phyloP scores from a whole-genome alignment of 768 basidiomycete species.

The Lentinus brumalis region DNA sequence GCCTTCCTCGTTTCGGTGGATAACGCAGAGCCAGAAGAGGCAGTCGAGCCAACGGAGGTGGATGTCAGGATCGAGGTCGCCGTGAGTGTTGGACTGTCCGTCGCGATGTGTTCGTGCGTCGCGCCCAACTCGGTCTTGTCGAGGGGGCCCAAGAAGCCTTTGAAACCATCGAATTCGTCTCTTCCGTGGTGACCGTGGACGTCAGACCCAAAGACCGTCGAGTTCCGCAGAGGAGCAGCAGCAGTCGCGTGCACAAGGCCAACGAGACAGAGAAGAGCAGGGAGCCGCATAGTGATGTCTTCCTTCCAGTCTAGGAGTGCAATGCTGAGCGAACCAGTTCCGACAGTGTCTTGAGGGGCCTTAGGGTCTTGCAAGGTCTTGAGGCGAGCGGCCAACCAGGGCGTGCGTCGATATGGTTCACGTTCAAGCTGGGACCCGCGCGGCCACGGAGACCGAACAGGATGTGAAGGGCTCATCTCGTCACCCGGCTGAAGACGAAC shows the following conservation, averaged over 20 bases:
- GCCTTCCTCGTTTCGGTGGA: background rate
- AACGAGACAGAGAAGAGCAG: constrained; percentile 1
- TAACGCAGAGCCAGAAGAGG: background rate
- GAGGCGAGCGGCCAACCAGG: constrained; percentile 10
- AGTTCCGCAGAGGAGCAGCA: constrained; percentile 1
- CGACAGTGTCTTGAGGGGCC: background rate
- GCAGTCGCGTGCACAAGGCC: background rate
- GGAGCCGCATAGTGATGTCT: constrained; percentile 8
- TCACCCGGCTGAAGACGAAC: background rate
- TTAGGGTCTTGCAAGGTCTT: background rate
- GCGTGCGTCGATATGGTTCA: constrained; percentile 7
- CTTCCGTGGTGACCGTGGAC: background rate
- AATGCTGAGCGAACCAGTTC: background rate
- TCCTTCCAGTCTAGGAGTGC: background rate
- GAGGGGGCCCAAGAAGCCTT: background rate
- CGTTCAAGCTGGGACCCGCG: background rate
- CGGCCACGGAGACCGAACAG: background rate
- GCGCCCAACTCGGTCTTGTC: background rate
- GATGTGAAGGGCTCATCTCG: background rate
- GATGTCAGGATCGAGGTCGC: background rate
- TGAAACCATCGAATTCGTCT: constrained; percentile 5
- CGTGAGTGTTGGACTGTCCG: background rate
- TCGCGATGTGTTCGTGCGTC: background rate
- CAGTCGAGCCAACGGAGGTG: background rate
- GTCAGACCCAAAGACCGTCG: background rate